Evolutionary conservation across 768 basidiomycete species (phyloP), one percentile per base, ranked within the genome.

Genomic region (Lactarius deliciosus): DNA sequence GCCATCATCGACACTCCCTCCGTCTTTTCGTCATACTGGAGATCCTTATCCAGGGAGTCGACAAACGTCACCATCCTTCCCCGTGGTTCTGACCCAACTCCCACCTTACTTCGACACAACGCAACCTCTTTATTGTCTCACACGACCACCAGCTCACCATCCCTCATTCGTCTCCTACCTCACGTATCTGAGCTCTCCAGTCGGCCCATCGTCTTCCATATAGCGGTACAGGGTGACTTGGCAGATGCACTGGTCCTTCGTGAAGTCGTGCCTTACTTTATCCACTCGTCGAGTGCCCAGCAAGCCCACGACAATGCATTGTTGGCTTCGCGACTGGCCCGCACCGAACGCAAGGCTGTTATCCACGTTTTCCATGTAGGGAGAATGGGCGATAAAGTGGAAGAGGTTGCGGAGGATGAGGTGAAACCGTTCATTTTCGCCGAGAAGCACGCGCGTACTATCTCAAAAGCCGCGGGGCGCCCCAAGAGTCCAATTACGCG

Each of bases 261-360:
- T 47, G 85, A 89, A n/a, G 82, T 86, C 22, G 85, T 92, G 7
- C 91, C 91, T 34, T 92, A 88, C 77, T 88, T 94, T 74, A 72
- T 98, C 58, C 81, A 96, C 72, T 96, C 94, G 6, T 82, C 85
- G 41, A 86, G 84, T 1, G 75, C 86, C 4, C 90, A 94, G 74
- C 84, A 94, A 73, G 92, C 94, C 3, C 91, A 96, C 72, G 92
- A 96, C 74, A 89, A 98, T 76, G 91, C 94, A 30, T 78, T 98
- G 41, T 83, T 98, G 20, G 93, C 94, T 16, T 87, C 92, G 60
- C 85, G 88, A 53, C 78, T 98, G 60, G 92, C 96, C 0, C 82
- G 82, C 43, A 75, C 82, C 9, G 86, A 90, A 71, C 80, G 81
- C 63, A 89, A 85, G 71, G 87, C 89, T 6, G 92, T 96, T n/a